A percentile compares a stretch with the other conserved stretches of the same genome.
These are phyloP conservation scores for Metschnikowia vanudenii DNA, from an alignment of 805 yeast genomes.

Conservation along the genomic window DNA sequence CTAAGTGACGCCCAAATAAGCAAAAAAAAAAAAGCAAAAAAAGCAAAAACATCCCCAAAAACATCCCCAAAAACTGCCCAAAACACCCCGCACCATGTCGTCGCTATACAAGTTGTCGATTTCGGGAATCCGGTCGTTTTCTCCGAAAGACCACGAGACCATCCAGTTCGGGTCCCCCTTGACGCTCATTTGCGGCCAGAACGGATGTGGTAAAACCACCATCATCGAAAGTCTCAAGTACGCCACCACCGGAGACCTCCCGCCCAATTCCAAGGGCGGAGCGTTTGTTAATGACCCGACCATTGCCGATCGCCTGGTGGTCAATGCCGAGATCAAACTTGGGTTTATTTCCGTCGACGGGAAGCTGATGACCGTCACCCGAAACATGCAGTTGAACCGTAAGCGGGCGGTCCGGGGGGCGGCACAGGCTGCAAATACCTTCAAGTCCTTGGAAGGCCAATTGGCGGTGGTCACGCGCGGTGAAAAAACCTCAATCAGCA, in stretches of 20 bases:
- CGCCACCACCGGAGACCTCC: conserved; percentile 93
- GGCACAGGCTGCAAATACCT: conserved; percentile 45
- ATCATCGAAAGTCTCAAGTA: conserved; percentile 91
- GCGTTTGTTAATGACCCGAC: conserved; percentile 95
- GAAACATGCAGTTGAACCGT: conserved; percentile 73
- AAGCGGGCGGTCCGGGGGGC: conserved; percentile 45
- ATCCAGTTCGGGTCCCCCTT: conserved; percentile 88
- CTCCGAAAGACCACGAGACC: conserved; percentile 77
- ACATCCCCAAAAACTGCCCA: not conserved
- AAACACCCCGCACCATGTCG: conserved; percentile 30
- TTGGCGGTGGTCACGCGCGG: conserved; percentile 64
- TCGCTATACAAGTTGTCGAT: conserved; percentile 48
- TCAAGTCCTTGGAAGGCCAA: conserved; percentile 91
- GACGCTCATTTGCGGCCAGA: conserved; percentile 91
- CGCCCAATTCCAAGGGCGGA: conserved; percentile 94
- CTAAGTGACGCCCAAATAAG: too few relatives aligned
- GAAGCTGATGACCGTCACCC: conserved; percentile 77
- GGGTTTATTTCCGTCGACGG: conserved; percentile 77
- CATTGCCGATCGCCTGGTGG: conserved; percentile 69
- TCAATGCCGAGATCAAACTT: conserved; percentile 85
- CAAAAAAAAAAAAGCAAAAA: too few relatives aligned
- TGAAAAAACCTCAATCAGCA: conserved; percentile 69
- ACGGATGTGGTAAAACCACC: conserved; percentile 96
- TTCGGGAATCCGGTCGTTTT: conserved; percentile 89
- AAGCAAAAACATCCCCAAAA: too few relatives aligned